phyloP scores from a whole-genome alignment of 164 flowering plant species.

The Stephania yunnanensis region DNA sequence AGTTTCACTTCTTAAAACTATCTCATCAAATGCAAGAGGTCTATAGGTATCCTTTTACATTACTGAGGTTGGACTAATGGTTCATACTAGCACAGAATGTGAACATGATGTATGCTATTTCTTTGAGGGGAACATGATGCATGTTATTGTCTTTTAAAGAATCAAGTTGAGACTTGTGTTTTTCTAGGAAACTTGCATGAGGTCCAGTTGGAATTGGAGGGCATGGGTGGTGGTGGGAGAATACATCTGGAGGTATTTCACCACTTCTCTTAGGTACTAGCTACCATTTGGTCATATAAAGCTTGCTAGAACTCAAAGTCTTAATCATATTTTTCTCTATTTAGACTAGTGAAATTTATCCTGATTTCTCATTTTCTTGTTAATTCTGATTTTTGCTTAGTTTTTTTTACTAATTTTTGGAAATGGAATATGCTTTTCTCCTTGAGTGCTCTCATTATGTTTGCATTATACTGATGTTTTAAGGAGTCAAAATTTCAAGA shows the following conservation, averaged over 20 bases:
- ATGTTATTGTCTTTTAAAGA: background rate
- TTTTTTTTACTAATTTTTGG: background rate
- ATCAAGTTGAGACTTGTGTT: constrained; percentile 14
- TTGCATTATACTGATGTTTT: background rate
- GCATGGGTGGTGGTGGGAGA: constrained; percentile 97
- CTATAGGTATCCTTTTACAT: no score
- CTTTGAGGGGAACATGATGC: background rate
- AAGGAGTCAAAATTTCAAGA: no score
- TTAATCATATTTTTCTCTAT: background rate
- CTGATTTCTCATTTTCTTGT: background rate
- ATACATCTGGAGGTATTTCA: constrained; percentile 70
- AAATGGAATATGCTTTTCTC: background rate
- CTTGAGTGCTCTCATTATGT: background rate
- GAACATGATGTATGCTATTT: background rate
- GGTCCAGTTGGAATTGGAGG: constrained; percentile 76
- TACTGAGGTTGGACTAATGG: no score
- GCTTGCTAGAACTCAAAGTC: background rate
- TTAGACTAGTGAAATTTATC: background rate
- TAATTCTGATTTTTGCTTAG: background rate
- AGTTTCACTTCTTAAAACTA: background rate
- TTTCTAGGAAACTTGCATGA: constrained; percentile 68
- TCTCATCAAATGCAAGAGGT: background rate
- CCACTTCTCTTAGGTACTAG: background rate
- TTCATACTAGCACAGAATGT: no score
- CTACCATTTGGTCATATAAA: background rate